These are phyloP conservation scores for Cordyceps cateniannulata DNA, from an alignment of 2,329 filamentous ascomycete species.

Conservation along the genomic window DNA sequence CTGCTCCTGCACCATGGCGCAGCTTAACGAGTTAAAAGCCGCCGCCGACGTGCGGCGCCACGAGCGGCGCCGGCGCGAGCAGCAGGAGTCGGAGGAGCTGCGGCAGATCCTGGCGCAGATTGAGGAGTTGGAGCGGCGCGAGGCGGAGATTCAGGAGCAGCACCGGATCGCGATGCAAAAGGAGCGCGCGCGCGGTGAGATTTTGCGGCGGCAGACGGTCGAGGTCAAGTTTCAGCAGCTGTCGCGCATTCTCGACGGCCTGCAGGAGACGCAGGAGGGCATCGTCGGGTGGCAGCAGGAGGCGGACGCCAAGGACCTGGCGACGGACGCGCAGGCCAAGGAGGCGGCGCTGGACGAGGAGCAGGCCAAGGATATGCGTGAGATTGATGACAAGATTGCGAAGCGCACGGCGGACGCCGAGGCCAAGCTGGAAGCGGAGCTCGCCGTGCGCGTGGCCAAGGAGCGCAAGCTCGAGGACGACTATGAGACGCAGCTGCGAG, in stretches of 20 bases:
- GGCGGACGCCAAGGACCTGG: slow-evolving; percentile 25
- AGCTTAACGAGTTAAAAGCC: slow-evolving; percentile 36
- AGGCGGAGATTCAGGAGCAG: slow-evolving; percentile 35
- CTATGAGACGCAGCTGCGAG: slow-evolving; percentile 33
- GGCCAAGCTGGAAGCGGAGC: slow-evolving; percentile 32
- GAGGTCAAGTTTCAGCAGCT: slow-evolving; percentile 33
- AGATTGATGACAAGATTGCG: slow-evolving; percentile 21
- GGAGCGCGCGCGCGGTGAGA: slow-evolving; percentile 34
- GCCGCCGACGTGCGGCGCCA: slow-evolving; percentile 28
- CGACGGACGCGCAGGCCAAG: slow-evolving; percentile 17
- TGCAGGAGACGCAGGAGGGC: slow-evolving; percentile 38
- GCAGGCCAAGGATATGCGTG: slow-evolving; percentile 27
- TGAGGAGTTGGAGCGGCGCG: slow-evolving; percentile 41
- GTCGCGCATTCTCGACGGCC: slow-evolving; percentile 26
- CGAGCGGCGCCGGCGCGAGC: slow-evolving; percentile 27
- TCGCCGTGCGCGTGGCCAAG: slow-evolving; percentile 30
- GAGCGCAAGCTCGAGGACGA: slow-evolving; percentile 38
- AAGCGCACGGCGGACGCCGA: slow-evolving; percentile 29
- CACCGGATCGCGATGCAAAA: slow-evolving; percentile 33
- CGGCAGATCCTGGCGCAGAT: slow-evolving; percentile 38
- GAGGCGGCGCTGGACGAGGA: slow-evolving; percentile 26
- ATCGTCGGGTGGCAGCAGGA: slow-evolving; percentile 33
- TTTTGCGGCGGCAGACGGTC: slow-evolving; percentile 32
- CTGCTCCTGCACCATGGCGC: slow-evolving; percentile 54
- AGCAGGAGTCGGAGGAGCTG: slow-evolving; percentile 28